These are phyloP conservation scores for Cladosporium sp. DNA, from an alignment of 2,329 filamentous ascomycete species.

Conservation along the genomic window DNA sequence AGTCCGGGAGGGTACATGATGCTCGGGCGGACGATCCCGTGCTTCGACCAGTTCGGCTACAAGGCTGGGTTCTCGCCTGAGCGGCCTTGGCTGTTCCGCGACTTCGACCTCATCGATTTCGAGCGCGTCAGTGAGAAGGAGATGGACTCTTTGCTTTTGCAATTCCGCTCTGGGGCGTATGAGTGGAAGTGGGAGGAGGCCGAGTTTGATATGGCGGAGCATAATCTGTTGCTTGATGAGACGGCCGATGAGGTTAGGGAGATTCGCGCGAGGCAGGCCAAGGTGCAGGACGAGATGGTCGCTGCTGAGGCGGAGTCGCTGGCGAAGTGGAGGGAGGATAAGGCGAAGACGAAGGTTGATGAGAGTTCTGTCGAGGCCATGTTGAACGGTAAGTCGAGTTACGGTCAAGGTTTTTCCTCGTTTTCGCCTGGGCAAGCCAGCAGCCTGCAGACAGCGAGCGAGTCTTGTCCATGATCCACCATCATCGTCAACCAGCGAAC, in stretches of 20 bases:
- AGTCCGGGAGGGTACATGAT: constrained; percentile 49
- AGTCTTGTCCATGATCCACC: too few relatives aligned
- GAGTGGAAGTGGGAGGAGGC: constrained; percentile 47
- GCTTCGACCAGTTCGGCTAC: constrained; percentile 50
- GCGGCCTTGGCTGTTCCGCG: constrained; percentile 51
- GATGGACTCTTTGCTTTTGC: constrained; percentile 44
- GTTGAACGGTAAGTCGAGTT: constrained; percentile 41
- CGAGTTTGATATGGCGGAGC: constrained; percentile 52
- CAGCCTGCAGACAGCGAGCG: too few relatives aligned
- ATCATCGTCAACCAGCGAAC: too few relatives aligned
- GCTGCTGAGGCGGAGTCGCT: constrained; percentile 45
- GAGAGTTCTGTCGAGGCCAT: constrained; percentile 47
- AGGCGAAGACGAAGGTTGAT: constrained; percentile 41
- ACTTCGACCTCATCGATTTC: constrained; percentile 54
- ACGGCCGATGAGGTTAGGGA: constrained; percentile 45
- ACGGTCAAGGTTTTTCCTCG: neutral
- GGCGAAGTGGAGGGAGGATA: constrained; percentile 40
- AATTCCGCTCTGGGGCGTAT: constrained; percentile 49
- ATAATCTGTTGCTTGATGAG: constrained; percentile 45
- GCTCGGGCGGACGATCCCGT: constrained; percentile 44
- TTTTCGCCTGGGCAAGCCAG: too few relatives aligned
- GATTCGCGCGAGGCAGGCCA: constrained; percentile 43
- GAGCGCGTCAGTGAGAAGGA: constrained; percentile 50
- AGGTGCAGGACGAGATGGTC: constrained; percentile 45
- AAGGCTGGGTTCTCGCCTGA: constrained; percentile 45